Conservation (phyloP, 2,329 filamentous ascomycete species). For the Calonectria fujianensis region DNA sequence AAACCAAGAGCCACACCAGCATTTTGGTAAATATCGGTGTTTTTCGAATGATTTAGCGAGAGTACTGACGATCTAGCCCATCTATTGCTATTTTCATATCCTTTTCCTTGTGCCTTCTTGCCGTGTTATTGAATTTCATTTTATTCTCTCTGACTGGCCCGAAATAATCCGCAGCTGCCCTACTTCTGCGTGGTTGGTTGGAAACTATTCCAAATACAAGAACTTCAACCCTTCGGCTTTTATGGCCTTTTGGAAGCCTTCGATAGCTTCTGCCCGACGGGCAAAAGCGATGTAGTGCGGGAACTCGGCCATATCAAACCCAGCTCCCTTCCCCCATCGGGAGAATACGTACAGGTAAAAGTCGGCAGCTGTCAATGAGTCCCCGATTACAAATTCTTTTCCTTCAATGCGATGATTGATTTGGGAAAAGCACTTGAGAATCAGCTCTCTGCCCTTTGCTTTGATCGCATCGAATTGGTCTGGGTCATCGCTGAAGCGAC, state of each 20-base stretch:
- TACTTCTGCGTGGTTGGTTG: background rate
- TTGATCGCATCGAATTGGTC: conserved; percentile 10
- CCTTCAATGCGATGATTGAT: conserved; percentile 28
- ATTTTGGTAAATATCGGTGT: background rate
- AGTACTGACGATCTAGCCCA: background rate
- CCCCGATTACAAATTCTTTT: conserved; percentile 32
- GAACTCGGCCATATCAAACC: conserved; percentile 40
- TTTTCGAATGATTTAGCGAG: background rate
- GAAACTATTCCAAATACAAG: background rate
- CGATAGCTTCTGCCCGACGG: conserved; percentile 13
- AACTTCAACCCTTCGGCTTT: conserved; percentile 35
- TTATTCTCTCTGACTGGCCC: background rate
- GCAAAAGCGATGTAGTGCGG: conserved; percentile 24
- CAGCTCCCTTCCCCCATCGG: conserved; percentile 40
- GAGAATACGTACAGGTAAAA: conserved; percentile 51
- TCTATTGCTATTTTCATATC: background rate
- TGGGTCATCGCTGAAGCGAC: conserved; percentile 53
- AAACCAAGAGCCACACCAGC: background rate
- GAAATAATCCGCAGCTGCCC: background rate
- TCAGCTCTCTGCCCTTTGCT: background rate
- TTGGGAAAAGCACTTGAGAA: conserved; percentile 31
- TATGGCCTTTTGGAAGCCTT: conserved; percentile 37
- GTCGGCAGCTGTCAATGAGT: conserved; percentile 43
- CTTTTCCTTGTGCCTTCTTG: background rate
- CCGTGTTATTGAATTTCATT: background rate